Evolutionary conservation across 176 grass and related monocot genomes (phyloP), one percentile per base, ranked within the genome.

Genomic region (Poa annua): DNA sequence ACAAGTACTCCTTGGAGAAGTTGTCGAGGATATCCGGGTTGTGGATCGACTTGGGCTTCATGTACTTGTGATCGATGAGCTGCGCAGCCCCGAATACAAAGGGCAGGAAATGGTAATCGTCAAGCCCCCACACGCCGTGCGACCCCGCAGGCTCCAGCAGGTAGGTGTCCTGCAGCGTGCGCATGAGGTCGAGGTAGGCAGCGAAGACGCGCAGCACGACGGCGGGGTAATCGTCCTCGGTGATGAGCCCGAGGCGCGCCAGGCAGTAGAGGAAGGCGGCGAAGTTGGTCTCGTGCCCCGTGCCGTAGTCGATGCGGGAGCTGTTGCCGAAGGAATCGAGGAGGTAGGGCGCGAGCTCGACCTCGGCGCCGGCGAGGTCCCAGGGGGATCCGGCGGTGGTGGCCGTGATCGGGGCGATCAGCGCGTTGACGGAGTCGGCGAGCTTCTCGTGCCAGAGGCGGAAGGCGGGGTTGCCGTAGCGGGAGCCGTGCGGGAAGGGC

Each of bases 21-120:
- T 96, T 99, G 48, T 99, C 96, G 20, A 96, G 64, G 71, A 99
- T 92, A 39, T 99, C 96, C 19, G 90, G 91, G 78, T 99, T 99
- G 78, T 99, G 91, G 75, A 99, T 94, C 4, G 91, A 99, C 62
- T 99, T 99, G 39, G 96, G 91, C 38, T 99, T 99, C 91, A 99
- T 99, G 87, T 99, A 96, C 63, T 96, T 99, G 29, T 99, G 96
- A 84, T 96, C 96, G 0, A 99, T 96, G 26, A 99, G 82, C 84
- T 99, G 93, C 0, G 91, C 91, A 1, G 96, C 77, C 38, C 96
- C 96, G 47, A 96, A 99, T n/a, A 96, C 85, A 66, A 99, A 96
- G 9, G 90, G 92, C 75, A 98, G 86, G 81, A 93, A 97, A 54
- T 97, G 95, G 86, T 67, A 93, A 66, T 98, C 96, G 1, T 98